A percentile compares a stretch with the other conserved stretches of the same genome.
Conservation (phyloP, 148 eudicot genomes). For the Amaranthus palmeri region DNA sequence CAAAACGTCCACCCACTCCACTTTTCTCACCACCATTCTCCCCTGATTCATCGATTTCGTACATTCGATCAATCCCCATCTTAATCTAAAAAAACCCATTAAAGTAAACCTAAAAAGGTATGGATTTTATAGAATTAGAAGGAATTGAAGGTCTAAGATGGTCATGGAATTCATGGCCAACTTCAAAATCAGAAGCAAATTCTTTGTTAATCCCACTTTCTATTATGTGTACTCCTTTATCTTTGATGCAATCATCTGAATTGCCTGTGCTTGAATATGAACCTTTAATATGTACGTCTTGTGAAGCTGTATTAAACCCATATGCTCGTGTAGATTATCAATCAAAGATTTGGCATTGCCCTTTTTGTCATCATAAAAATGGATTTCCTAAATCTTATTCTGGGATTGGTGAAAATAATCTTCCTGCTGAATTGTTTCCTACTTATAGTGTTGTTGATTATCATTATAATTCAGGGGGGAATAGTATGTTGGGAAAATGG, state of each 20-base stretch:
- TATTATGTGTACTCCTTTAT: slow-evolving; percentile 68
- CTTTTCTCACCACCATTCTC: too few species aligned
- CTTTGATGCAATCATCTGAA: slow-evolving; percentile 61
- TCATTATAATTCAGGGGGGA: slow-evolving; percentile 5
- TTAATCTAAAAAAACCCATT: not conserved
- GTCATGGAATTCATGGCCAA: slow-evolving; percentile 97
- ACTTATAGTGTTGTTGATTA: slow-evolving; percentile 85
- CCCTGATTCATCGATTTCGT: too few species aligned
- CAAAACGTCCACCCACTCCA: too few species aligned
- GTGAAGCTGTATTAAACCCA: slow-evolving; percentile 81
- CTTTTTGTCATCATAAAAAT: slow-evolving; percentile 66
- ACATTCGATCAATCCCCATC: not conserved
- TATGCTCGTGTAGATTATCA: slow-evolving; percentile 81
- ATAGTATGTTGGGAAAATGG: too few species aligned
- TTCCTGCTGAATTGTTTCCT: slow-evolving; percentile 95
- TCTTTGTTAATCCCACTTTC: slow-evolving; percentile 67
- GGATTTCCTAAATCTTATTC: slow-evolving; percentile 60
- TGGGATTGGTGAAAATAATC: slow-evolving; percentile 60
- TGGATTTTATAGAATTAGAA: slow-evolving; percentile 86
- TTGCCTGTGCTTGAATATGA: slow-evolving; percentile 77
- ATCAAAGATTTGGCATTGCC: slow-evolving; percentile 80
- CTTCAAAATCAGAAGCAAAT: slow-evolving; percentile 40
- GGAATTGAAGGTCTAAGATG: slow-evolving; percentile 86
- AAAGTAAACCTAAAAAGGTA: slow-evolving; percentile 4
- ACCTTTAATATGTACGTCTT: slow-evolving; percentile 54